These are phyloP conservation scores for Coix lacrymajobi DNA, from an alignment of 176 grass and related monocot species.

Conservation along the genomic window DNA sequence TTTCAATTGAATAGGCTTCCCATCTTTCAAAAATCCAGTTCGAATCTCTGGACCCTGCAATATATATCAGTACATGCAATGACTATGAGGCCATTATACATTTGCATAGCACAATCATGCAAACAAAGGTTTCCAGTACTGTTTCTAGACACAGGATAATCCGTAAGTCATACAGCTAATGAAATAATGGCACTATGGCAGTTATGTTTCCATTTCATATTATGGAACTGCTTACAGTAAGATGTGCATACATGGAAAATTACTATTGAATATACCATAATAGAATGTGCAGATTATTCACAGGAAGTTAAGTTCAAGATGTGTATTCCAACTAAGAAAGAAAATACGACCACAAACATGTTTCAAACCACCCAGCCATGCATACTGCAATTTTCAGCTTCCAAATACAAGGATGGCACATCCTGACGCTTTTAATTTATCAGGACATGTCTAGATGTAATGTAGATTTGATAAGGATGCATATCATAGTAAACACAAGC, in stretches of 20 bases:
- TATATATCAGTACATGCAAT: background rate
- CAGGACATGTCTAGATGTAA: background rate
- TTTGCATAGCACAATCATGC: background rate
- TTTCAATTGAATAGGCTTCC: constrained; percentile 61
- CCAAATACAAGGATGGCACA: background rate
- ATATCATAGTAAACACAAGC: background rate
- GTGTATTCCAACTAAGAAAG: background rate
- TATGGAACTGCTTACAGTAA: background rate
- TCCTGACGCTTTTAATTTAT: background rate
- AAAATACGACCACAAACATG: background rate
- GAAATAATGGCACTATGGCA: background rate
- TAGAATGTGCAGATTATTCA: background rate
- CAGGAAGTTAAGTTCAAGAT: background rate
- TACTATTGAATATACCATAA: background rate
- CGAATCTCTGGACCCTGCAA: constrained; percentile 79
- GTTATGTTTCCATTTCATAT: background rate
- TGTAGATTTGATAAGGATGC: background rate
- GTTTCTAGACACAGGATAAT: background rate
- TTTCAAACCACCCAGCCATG: background rate
- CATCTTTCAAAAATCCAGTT: constrained; percentile 83
- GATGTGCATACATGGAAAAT: background rate
- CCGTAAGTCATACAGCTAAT: background rate
- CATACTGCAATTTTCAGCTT: background rate
- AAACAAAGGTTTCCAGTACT: background rate
- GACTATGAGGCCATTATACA: background rate